phyloP scores from a whole-genome alignment of 371 early-diverging fungal species.

The Coemansia sp. region DNA sequence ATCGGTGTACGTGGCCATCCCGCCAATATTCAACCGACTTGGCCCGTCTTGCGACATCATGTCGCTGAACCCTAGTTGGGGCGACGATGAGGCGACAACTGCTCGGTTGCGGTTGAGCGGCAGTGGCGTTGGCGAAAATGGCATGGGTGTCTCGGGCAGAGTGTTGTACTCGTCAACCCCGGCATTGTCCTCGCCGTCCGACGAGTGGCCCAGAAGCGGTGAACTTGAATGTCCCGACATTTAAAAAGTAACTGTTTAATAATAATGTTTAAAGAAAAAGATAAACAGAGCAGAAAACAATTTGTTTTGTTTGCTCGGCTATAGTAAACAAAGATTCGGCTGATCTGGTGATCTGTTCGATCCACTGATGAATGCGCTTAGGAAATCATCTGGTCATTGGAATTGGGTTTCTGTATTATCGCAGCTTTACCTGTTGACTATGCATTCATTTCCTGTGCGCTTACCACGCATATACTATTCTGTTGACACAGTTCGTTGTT shows the following conservation, averaged over 20 bases:
- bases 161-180: slow-evolving; percentile 40
- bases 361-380: slow-evolving; percentile 61
- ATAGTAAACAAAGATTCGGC: not conserved
- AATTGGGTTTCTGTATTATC: slow-evolving; percentile 78
- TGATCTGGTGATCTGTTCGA: not conserved
- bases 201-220: slow-evolving; percentile 42
- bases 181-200: slow-evolving; percentile 27
- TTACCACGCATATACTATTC: slow-evolving; percentile 93
- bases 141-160: slow-evolving; percentile 42
- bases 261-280: not conserved
- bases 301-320: not conserved
- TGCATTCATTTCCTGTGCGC: slow-evolving; percentile 84
- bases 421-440: slow-evolving; percentile 89
- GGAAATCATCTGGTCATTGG: slow-evolving; percentile 73
- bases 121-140: slow-evolving; percentile 40
- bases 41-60: slow-evolving; percentile 40
- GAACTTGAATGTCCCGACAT: slow-evolving; percentile 47
- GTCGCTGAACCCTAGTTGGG: slow-evolving; percentile 50
- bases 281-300: not conserved
- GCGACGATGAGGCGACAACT: slow-evolving; percentile 43
- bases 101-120: slow-evolving; percentile 9
- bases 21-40: slow-evolving; percentile 29
- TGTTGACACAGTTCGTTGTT: slow-evolving; percentile 64
- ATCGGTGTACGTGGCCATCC: slow-evolving; percentile 33
- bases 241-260: not conserved